A percentile compares a stretch with the other conserved stretches of the same genome.
These are phyloP conservation scores for Metschnikowia arizonensis DNA, from an alignment of 805 yeast species.

Conservation along the genomic window DNA sequence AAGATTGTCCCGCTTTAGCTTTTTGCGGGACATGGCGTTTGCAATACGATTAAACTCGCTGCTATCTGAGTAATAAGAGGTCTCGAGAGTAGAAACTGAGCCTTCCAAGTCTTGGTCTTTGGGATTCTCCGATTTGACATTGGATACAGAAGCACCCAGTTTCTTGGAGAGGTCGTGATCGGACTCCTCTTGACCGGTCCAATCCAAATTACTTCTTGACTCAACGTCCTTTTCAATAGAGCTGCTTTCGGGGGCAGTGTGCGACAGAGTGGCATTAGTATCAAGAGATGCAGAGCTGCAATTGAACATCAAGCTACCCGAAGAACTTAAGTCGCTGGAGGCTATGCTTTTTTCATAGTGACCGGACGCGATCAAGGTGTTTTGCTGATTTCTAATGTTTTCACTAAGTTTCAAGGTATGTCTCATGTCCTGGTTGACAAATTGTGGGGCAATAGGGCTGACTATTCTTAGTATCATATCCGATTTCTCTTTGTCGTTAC, in stretches of 20 bases:
- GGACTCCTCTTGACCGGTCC: background rate
- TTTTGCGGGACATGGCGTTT: conserved; percentile 7
- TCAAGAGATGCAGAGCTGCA: conserved; percentile 1
- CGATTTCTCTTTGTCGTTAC: conserved; percentile 10
- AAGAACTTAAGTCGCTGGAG: conserved; percentile 1
- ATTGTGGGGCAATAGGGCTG: conserved; percentile 16
- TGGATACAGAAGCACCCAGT: background rate
- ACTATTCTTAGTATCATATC: conserved; percentile 16
- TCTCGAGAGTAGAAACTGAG: background rate
- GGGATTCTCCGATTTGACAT: background rate
- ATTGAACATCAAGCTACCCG: conserved; percentile 1
- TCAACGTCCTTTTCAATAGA: background rate
- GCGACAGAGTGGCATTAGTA: background rate
- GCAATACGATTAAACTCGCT: conserved; percentile 10
- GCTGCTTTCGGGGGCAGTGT: conserved; percentile 1
- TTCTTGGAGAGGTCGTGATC: background rate
- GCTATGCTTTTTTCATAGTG: conserved; percentile 7
- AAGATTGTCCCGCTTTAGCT: conserved; percentile 12
- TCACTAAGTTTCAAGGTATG: conserved; percentile 17
- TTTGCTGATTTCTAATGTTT: conserved; percentile 17
- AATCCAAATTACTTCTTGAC: background rate
- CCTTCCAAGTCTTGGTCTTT: background rate
- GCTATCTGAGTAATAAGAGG: conserved; percentile 6
- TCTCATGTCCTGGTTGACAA: conserved; percentile 15
- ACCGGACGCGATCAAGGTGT: conserved; percentile 13